Conservation (phyloP, 2,329 filamentous ascomycete genomes). For the Monilinia fructicola region DNA sequence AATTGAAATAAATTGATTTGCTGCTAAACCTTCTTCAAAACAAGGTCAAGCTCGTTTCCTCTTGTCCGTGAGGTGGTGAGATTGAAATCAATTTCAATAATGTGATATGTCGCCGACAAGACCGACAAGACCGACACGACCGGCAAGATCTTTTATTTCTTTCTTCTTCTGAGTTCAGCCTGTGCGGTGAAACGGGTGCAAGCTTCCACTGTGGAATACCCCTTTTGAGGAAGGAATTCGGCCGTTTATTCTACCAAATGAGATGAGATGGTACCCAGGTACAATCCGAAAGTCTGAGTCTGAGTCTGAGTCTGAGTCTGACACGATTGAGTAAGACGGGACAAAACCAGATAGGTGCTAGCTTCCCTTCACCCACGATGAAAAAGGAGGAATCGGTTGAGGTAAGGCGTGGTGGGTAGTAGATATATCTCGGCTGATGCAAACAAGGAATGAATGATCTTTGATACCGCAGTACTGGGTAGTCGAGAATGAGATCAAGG, state of each 20-base stretch:
- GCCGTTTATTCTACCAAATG: not conserved
- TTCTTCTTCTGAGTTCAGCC: conserved; percentile 11
- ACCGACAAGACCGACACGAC: conserved; percentile 6
- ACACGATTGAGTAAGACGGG: conserved; percentile 17
- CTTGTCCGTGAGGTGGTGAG: conserved; percentile 4
- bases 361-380: conserved; percentile 10
- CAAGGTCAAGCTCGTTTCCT: not conserved
- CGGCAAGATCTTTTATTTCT: not conserved
- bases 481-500: too few species aligned
- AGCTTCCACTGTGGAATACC: conserved; percentile 9
- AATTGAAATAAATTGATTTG: not conserved
- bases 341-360: conserved; percentile 4
- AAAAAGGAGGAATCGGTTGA: not conserved
- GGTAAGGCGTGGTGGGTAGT: not conserved
- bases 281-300: conserved; percentile 12
- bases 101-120: conserved; percentile 23
- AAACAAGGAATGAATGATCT: not conserved
- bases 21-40: not conserved
- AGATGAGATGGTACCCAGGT: conserved; percentile 8
- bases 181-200: conserved; percentile 22
- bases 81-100: conserved; percentile 6
- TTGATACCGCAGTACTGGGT: not conserved
- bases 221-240: too few species aligned
- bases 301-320: too few species aligned
- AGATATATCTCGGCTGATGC: not conserved